Evolutionary conservation across 441 rosid genomes (phyloP).

Genomic region (Bocquillonia castaneifolia): DNA sequence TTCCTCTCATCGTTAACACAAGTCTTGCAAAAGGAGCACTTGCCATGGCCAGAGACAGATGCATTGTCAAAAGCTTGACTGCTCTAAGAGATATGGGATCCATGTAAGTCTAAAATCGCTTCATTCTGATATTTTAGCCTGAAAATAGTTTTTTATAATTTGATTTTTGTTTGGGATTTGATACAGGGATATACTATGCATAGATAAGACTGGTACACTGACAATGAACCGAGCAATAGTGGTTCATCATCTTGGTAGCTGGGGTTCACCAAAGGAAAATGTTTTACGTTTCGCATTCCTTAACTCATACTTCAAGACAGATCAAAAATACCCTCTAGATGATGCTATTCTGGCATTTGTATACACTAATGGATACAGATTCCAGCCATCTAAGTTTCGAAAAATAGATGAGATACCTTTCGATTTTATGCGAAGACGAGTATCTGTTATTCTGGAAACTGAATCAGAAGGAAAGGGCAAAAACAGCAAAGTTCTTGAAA

Average conservation of each 20-base stretch:
- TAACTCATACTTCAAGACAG: slow-evolving; percentile 70
- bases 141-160: background rate
- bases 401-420: slow-evolving; percentile 67
- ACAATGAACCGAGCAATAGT: slow-evolving; percentile 64
- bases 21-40: slow-evolving; percentile 78
- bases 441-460: slow-evolving; percentile 49
- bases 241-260: slow-evolving; percentile 51
- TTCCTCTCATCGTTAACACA: slow-evolving; percentile 64
- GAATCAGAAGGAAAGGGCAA: slow-evolving; percentile 27
- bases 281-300: slow-evolving; percentile 61
- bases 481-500: slow-evolving; percentile 22
- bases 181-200: slow-evolving; percentile 60
- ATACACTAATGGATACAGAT: slow-evolving; percentile 58
- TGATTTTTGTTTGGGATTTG: slow-evolving; percentile 3
- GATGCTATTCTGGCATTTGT: slow-evolving; percentile 68
- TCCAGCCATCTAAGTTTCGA: slow-evolving; percentile 60
- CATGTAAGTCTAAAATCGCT: slow-evolving; percentile 40
- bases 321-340: slow-evolving; percentile 72
- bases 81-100: slow-evolving; percentile 72
- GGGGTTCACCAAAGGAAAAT: slow-evolving; percentile 46
- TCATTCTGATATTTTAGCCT: background rate
- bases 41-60: slow-evolving; percentile 71
- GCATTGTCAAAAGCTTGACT: slow-evolving; percentile 62
- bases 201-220: slow-evolving; percentile 71
- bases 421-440: slow-evolving; percentile 57